phyloP scores from a whole-genome alignment of 805 yeast species.

The Sugiyamaella marilandica region DNA sequence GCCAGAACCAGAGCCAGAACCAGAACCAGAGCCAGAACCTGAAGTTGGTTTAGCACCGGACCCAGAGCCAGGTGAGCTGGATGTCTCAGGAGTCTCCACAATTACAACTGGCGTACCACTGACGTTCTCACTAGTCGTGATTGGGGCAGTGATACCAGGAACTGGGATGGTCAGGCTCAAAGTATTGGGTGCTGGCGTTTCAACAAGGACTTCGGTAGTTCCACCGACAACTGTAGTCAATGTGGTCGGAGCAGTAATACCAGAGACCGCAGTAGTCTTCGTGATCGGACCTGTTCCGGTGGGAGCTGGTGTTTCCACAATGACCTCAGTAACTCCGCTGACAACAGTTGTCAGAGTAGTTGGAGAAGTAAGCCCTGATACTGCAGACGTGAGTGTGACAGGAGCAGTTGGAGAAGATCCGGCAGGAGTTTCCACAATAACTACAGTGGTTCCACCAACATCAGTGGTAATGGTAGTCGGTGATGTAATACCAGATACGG shows the following conservation, averaged over 20 bases:
- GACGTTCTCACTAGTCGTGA: background rate
- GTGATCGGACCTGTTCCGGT: constrained; percentile 1
- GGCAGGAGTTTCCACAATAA: constrained; percentile 1
- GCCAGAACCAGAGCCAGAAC: background rate
- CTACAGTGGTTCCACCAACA: constrained; percentile 2
- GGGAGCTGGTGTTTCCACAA: constrained; percentile 3
- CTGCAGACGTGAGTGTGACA: background rate
- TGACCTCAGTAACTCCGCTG: constrained; percentile 1
- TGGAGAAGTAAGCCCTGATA: constrained; percentile 1
- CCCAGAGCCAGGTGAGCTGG: background rate
- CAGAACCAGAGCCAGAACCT: background rate
- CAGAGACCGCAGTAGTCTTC: background rate
- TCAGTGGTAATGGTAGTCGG: constrained; percentile 1
- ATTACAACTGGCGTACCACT: background rate
- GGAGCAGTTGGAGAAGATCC: background rate
- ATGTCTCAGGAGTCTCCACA: background rate
- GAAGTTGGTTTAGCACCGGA: background rate
- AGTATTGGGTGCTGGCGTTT: background rate
- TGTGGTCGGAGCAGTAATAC: constrained; percentile 5
- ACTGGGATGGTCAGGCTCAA: background rate
- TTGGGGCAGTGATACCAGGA: constrained; percentile 5
- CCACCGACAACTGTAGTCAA: background rate
- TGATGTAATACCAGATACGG: constrained; percentile 2
- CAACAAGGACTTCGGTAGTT: background rate
- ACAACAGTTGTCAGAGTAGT: constrained; percentile 6